These are phyloP conservation scores for Passalora sequoiae DNA, from an alignment of 2,329 filamentous ascomycete genomes.

Conservation along the genomic window DNA sequence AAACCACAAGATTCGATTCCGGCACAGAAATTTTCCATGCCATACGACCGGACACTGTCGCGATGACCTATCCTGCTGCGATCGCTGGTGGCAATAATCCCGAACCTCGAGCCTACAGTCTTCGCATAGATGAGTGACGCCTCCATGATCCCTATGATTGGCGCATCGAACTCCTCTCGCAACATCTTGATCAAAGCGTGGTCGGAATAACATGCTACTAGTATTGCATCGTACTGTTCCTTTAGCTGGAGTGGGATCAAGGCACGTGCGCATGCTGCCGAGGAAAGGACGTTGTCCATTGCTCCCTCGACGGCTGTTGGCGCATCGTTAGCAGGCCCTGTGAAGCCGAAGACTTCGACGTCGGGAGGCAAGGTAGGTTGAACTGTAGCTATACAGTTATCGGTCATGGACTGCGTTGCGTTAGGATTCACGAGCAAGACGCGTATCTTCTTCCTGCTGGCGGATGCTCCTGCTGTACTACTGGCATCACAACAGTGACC, in stretches of 20 bases:
- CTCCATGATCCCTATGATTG: conserved; percentile 50
- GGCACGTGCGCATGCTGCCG: conserved; percentile 45
- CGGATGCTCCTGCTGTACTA: not conserved
- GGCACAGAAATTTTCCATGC: conserved; percentile 40
- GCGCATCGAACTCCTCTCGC: conserved; percentile 43
- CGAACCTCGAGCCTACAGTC: conserved; percentile 46
- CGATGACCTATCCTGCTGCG: conserved; percentile 40
- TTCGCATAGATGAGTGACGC: conserved; percentile 47
- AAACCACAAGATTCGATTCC: conserved; percentile 41
- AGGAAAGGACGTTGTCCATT: conserved; percentile 48
- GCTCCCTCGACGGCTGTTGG: conserved; percentile 50
- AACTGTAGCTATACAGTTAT: conserved; percentile 43
- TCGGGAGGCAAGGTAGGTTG: conserved; percentile 43
- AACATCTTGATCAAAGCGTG: conserved; percentile 46
- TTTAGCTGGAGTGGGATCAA: conserved; percentile 37
- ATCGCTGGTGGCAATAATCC: conserved; percentile 41
- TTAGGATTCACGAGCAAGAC: conserved; percentile 49
- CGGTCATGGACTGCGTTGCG: conserved; percentile 45
- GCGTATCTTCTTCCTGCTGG: conserved; percentile 26
- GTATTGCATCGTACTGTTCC: conserved; percentile 41
- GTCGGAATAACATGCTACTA: conserved; percentile 48
- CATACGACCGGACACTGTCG: conserved; percentile 40
- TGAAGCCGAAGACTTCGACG: conserved; percentile 48
- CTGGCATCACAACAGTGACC: too few relatives aligned
- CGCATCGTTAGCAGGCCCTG: conserved; percentile 42